Evolutionary conservation across 257 asterid species (phyloP).

Genomic region (Lavandula angustifolia): DNA sequence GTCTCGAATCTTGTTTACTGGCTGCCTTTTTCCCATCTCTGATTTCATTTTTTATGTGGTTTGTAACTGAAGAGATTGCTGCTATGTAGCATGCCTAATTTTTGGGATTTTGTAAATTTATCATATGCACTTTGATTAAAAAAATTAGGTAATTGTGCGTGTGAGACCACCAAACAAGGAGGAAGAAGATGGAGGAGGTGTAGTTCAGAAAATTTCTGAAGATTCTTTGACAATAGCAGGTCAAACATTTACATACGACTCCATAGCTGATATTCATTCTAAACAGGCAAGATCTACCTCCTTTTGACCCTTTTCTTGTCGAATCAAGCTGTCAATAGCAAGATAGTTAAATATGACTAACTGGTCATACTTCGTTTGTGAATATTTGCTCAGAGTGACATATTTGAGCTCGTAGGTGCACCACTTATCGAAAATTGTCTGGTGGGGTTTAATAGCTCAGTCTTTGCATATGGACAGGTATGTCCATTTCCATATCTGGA

Average conservation of each 20-base stretch:
- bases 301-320: background rate
- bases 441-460: constrained; percentile 97
- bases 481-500: constrained; percentile 9
- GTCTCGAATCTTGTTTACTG: background rate
- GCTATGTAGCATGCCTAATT: constrained; percentile 12
- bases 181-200: constrained; percentile 74
- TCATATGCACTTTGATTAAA: constrained; percentile 18
- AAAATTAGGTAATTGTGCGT: constrained; percentile 76
- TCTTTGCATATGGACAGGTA: constrained; percentile 99
- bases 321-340: background rate
- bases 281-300: constrained; percentile 62
- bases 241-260: constrained; percentile 82
- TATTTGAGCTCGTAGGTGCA: constrained; percentile 90
- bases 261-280: constrained; percentile 76
- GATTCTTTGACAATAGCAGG: constrained; percentile 79
- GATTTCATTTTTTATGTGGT: background rate
- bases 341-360: constrained; percentile 4
- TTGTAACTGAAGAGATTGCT: constrained; percentile 19
- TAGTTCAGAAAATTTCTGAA: constrained; percentile 59
- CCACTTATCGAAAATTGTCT: constrained; percentile 95
- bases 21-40: background rate
- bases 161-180: constrained; percentile 82
- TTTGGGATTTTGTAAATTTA: constrained; percentile 15
- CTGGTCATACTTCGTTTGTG: constrained; percentile 28
- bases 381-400: constrained; percentile 62